Percentiles rank a stretch among this genome's conserved stretches.
phyloP scores from a whole-genome alignment of 1,284 basidiomycete genomes.

The Ceratobasidium papillatum region DNA sequence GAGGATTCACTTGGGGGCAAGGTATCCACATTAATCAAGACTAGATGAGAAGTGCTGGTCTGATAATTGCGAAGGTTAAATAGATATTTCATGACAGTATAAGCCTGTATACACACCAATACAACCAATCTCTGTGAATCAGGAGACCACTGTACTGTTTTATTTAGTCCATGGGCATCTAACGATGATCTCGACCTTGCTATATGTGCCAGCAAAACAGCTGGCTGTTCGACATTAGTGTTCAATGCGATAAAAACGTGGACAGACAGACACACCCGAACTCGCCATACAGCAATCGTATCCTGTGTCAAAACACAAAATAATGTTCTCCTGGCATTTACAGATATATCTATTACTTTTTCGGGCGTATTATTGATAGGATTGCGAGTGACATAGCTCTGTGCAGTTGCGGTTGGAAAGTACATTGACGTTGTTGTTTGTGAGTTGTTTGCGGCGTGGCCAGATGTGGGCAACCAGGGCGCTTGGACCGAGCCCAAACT shows the following conservation, averaged over 20 bases:
- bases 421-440: conserved; percentile 63
- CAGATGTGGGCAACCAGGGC: neutral
- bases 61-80: conserved; percentile 48
- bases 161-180: conserved; percentile 80
- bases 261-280: conserved; percentile 67
- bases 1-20: conserved; percentile 58
- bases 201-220: conserved; percentile 77
- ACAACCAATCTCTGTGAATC: conserved; percentile 81
- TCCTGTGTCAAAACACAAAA: conserved; percentile 78
- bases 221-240: conserved; percentile 64
- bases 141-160: conserved; percentile 77
- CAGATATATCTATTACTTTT: conserved; percentile 64
- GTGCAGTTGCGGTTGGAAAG: conserved; percentile 83
- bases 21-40: conserved; percentile 75
- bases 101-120: conserved; percentile 61
- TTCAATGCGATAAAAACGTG: neutral
- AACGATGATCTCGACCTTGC: conserved; percentile 80
- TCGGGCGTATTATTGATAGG: conserved; percentile 58
- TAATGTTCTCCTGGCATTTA: conserved; percentile 77
- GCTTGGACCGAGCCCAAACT: conserved; percentile 26
- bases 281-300: conserved; percentile 80
- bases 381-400: conserved; percentile 62
- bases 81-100: conserved; percentile 37
- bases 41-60: conserved; percentile 81
- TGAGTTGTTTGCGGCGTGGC: neutral